phyloP scores from a whole-genome alignment of 164 flowering plant genomes.

The Brasenia schreberi region DNA sequence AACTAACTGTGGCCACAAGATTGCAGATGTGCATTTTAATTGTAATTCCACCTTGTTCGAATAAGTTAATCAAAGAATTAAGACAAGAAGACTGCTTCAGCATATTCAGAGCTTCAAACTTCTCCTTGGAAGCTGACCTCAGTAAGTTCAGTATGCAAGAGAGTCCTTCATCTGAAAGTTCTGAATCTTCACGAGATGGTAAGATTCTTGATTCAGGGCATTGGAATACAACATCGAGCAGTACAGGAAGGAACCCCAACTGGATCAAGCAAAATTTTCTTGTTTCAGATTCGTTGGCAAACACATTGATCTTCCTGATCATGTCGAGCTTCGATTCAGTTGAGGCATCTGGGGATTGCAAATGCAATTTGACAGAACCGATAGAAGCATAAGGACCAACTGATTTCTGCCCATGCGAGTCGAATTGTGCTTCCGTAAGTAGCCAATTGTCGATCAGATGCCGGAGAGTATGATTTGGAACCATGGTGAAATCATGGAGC shows the following conservation, averaged over 20 bases:
- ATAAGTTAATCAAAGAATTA: constrained; percentile 18
- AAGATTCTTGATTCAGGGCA: not conserved
- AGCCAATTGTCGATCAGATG: constrained; percentile 57
- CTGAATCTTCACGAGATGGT: constrained; percentile 5
- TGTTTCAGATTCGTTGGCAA: constrained; percentile 19
- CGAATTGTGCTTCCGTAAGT: constrained; percentile 11
- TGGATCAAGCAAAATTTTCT: constrained; percentile 22
- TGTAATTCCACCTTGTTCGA: constrained; percentile 20
- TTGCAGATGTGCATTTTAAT: constrained; percentile 34
- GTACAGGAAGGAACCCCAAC: constrained; percentile 28
- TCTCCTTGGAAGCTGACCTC: constrained; percentile 6
- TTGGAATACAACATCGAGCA: constrained; percentile 25
- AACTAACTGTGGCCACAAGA: constrained; percentile 28
- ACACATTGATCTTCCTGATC: constrained; percentile 15
- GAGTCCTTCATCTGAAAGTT: constrained; percentile 32
- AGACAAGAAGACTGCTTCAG: constrained; percentile 22
- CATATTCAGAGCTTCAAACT: constrained; percentile 18
- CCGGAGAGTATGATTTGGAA: constrained; percentile 67
- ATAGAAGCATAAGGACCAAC: constrained; percentile 15
- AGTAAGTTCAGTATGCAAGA: constrained; percentile 26
- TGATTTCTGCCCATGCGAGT: constrained; percentile 5
- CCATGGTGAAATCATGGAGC: constrained; percentile 48
- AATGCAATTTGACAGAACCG: constrained; percentile 21
- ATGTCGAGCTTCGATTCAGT: constrained; percentile 20
- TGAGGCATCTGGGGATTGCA: constrained; percentile 19